These are phyloP conservation scores for Rauvolfia tetraphylla DNA, from an alignment of 257 asterid species.

Conservation along the genomic window DNA sequence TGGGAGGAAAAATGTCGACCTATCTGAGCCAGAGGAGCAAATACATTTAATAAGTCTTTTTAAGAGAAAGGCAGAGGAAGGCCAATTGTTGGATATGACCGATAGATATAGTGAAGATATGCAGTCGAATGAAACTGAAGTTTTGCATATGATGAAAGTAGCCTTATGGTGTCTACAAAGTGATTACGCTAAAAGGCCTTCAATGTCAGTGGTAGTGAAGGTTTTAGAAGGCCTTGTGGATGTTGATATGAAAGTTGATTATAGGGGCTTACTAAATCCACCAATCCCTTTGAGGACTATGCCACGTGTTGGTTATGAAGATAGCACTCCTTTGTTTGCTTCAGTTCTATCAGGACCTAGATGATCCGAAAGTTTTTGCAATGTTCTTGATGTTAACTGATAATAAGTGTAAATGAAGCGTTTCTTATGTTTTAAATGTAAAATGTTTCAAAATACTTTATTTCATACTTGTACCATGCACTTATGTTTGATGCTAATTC, in stretches of 20 bases:
- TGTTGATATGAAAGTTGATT: conserved; percentile 8
- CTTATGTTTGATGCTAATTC: not conserved
- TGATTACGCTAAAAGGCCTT: conserved; percentile 18
- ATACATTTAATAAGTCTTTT: conserved; percentile 19
- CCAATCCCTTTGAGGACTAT: not conserved
- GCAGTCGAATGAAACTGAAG: conserved; percentile 19
- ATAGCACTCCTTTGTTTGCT: conserved; percentile 2
- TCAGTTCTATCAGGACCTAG: conserved; percentile 15
- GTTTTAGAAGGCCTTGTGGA: conserved; percentile 12
- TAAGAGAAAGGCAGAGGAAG: conserved; percentile 25
- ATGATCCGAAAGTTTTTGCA: not conserved
- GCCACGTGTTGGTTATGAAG: not conserved
- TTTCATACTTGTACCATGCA: not conserved
- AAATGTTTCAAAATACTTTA: not conserved
- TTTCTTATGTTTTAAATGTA: not conserved
- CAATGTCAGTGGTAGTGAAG: conserved; percentile 18
- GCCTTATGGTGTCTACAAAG: conserved; percentile 29
- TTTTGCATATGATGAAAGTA: conserved; percentile 15
- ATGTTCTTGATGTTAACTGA: not conserved
- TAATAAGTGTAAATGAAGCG: not conserved
- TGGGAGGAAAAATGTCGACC: conserved; percentile 22
- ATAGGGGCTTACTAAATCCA: not conserved
- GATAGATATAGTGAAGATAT: conserved; percentile 21
- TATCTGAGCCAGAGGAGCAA: conserved; percentile 15
- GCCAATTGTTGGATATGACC: conserved; percentile 21